Evolutionary conservation across 2,329 filamentous ascomycete genomes (phyloP), one percentile per base, ranked within the genome.

Genomic region (Raffaelea albimanens): DNA sequence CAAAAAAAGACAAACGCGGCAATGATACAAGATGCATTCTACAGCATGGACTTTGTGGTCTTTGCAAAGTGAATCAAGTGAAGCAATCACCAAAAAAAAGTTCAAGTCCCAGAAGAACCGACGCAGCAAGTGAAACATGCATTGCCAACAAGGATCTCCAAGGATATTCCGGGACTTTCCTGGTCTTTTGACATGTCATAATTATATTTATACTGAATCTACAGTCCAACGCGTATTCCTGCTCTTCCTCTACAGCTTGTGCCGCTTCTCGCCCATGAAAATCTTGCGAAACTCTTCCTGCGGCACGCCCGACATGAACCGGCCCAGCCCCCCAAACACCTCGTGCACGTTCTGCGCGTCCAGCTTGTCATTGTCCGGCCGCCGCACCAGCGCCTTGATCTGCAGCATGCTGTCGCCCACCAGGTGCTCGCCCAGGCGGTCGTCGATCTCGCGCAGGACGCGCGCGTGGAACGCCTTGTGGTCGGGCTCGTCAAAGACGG

Each of bases 251-350:
- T 71, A 95, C 63, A 97, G 68, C 71, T 97, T 97, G 69, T 98
- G 93, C 62, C 83, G 87, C 79, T 96, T 97, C 74, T 93, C 80
- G 13, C 91, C 89, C 52, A 73, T 80, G 1, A 88, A 88, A 61
- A 97, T 70, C 73, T 86, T 90, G 59, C 75, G 69, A 62, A 97
- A 97, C 71, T 97, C 87, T 63, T 84, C 76, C 71, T 96, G 89
- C 19, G 93, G 93, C 40, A 89, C 73, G 0, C 89, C 89, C 51
- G 69, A 77, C 55, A 87, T 63, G 60, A 97, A 96, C 50, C 89
- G 72, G 52, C 90, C 82, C 60, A 97, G 62, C 0, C 90, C 91
- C 3, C 78, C 83, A 70, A 95, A 90, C 1, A 93, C 87, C 74
- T 97, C 91, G 31, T 78, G 70, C 7, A 89, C 80, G 54, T 87